Conservation (phyloP, 1,284 basidiomycete genomes). For the Peniophora sp. region DNA sequence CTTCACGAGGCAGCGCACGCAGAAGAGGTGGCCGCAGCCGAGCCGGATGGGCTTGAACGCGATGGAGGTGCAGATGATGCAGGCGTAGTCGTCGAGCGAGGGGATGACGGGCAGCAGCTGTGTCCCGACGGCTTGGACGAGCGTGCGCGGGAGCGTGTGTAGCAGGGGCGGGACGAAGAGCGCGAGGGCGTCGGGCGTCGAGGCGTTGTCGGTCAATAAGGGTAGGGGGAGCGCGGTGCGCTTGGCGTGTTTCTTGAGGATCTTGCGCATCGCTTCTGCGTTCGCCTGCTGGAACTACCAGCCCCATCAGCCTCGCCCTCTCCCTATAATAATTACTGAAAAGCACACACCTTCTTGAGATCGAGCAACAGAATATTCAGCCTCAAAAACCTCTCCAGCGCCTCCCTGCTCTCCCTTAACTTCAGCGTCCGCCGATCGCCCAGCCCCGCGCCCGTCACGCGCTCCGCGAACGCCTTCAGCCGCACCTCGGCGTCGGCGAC, state of each 20-base stretch:
- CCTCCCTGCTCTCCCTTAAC: slow-evolving; percentile 54
- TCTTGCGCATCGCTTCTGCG: slow-evolving; percentile 83
- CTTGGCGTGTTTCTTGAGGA: slow-evolving; percentile 93
- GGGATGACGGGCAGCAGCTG: slow-evolving; percentile 82
- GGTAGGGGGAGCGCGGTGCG: slow-evolving; percentile 63
- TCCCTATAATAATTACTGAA: too few relatives aligned
- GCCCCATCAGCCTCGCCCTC: not conserved
- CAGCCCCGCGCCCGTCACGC: slow-evolving; percentile 55
- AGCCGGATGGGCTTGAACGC: slow-evolving; percentile 88
- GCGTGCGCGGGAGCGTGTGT: slow-evolving; percentile 63
- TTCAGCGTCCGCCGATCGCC: slow-evolving; percentile 53
- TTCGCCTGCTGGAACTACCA: slow-evolving; percentile 84
- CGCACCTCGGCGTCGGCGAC: slow-evolving; percentile 70
- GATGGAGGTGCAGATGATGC: slow-evolving; percentile 74
- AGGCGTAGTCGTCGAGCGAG: slow-evolving; percentile 72
- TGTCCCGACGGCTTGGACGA: slow-evolving; percentile 83
- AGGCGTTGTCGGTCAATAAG: slow-evolving; percentile 10
- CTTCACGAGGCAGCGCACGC: slow-evolving; percentile 88
- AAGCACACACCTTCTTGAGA: slow-evolving; percentile 65
- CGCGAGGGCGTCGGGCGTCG: not conserved
- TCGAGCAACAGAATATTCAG: slow-evolving; percentile 81
- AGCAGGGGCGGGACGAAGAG: slow-evolving; percentile 18
- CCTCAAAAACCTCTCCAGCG: slow-evolving; percentile 73
- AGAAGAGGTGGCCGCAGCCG: slow-evolving; percentile 85
- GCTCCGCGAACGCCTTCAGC: slow-evolving; percentile 63